phyloP scores from a whole-genome alignment of 148 eudicot genomes.

The Amaranthus hypochondriacus region DNA sequence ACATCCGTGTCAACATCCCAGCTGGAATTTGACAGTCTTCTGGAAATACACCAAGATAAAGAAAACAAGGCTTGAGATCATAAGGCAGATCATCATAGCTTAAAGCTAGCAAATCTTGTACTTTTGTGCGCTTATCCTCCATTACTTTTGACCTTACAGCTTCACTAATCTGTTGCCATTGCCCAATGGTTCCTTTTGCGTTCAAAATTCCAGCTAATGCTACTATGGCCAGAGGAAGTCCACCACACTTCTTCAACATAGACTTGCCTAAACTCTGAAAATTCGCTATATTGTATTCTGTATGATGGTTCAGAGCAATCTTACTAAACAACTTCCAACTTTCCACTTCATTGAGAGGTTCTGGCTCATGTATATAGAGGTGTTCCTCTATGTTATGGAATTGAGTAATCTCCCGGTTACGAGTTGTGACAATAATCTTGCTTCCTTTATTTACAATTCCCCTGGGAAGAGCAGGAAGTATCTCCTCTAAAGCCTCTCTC shows the following conservation, averaged over 20 bases:
- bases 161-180: conserved; percentile 5
- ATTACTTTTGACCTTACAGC: neutral
- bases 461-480: conserved; percentile 20
- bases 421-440: conserved; percentile 32
- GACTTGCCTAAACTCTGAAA: conserved; percentile 25
- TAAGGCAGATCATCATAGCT: conserved; percentile 16
- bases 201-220: conserved; percentile 28
- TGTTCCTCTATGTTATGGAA: neutral
- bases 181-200: neutral
- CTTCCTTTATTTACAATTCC: neutral
- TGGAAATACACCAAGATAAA: conserved; percentile 13
- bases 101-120: neutral
- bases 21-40: conserved; percentile 3
- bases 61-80: conserved; percentile 18
- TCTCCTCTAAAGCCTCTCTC: conserved; percentile 19
- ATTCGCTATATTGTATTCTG: neutral
- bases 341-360: conserved; percentile 20
- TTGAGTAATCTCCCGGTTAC: conserved; percentile 13
- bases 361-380: conserved; percentile 18
- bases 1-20: conserved; percentile 8
- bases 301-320: conserved; percentile 15
- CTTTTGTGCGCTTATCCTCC: neutral
- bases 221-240: conserved; percentile 32
- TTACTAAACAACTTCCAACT: conserved; percentile 31
- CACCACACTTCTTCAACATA: conserved; percentile 26